These are phyloP conservation scores for Hericium alpestre DNA, from an alignment of 768 basidiomycete species.

Conservation along the genomic window DNA sequence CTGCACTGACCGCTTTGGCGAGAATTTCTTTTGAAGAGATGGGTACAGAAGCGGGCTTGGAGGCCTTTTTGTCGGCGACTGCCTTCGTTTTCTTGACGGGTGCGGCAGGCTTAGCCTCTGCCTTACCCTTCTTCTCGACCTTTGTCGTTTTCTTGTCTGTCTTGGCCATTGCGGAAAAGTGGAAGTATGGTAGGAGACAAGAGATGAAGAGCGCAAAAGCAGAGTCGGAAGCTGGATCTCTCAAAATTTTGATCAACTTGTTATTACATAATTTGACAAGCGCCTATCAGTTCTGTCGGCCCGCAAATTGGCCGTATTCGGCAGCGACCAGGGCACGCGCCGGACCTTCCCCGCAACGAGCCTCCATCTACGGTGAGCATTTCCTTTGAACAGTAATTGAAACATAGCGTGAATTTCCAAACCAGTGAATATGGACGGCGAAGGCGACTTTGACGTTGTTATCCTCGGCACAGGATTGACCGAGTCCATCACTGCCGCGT, in stretches of 20 bases:
- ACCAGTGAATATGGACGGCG: not conserved
- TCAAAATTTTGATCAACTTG: conserved; percentile 4
- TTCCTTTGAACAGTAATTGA: too few species aligned
- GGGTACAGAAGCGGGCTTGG: conserved; percentile 18
- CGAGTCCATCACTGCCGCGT: conserved; percentile 86
- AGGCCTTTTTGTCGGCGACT: conserved; percentile 19
- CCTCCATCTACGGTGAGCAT: too few species aligned
- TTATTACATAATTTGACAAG: conserved; percentile 6
- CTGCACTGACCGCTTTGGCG: conserved; percentile 22
- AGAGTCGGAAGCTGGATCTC: conserved; percentile 12
- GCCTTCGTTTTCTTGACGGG: conserved; percentile 26
- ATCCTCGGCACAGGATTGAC: conserved; percentile 73
- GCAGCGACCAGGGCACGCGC: not conserved
- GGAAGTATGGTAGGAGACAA: conserved; percentile 5
- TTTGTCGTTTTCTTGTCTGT: conserved; percentile 28
- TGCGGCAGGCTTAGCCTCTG: conserved; percentile 19
- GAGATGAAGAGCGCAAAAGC: not conserved
- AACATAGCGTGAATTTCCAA: too few species aligned
- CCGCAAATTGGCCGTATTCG: too few species aligned
- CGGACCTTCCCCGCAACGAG: not conserved
- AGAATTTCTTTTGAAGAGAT: conserved; percentile 32
- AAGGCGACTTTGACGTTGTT: conserved; percentile 50
- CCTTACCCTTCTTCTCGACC: conserved; percentile 25
- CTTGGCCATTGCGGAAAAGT: conserved; percentile 27
- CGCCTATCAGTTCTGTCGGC: too few species aligned